phyloP scores from a whole-genome alignment of 2,329 filamentous ascomycete genomes.

The Diaporthe citrichinensis region DNA sequence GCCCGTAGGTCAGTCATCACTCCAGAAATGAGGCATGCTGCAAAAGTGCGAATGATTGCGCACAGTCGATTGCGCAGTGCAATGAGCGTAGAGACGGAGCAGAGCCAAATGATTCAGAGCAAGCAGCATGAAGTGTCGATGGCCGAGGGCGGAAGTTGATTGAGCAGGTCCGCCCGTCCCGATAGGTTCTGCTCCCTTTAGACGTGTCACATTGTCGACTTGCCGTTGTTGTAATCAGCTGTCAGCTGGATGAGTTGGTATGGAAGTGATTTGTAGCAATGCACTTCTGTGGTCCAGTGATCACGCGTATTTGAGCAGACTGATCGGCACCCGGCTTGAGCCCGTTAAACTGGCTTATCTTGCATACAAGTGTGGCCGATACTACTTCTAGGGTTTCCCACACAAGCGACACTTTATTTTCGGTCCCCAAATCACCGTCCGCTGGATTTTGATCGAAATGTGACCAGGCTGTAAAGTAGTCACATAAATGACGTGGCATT shows the following conservation, averaged over 20 bases:
- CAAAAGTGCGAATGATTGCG: not conserved
- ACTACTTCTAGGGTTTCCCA: not conserved
- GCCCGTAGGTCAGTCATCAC: not conserved
- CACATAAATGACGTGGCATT: not conserved
- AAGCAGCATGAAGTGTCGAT: not conserved
- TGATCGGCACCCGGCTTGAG: not conserved
- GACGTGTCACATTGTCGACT: not conserved
- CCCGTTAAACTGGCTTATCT: not conserved
- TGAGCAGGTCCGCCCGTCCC: not conserved
- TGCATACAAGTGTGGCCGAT: constrained; percentile 12
- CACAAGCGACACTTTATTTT: not conserved
- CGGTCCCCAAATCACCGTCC: constrained; percentile 9
- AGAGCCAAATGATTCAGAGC: too few species aligned
- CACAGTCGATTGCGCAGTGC: not conserved
- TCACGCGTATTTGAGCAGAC: not conserved
- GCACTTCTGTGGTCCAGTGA: not conserved
- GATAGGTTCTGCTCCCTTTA: not conserved
- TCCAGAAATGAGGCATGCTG: not conserved
- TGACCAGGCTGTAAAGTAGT: not conserved
- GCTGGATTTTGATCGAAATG: not conserved
- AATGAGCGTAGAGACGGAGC: not conserved
- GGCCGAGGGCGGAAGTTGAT: not conserved
- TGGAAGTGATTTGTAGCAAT: not conserved
- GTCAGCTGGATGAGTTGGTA: not conserved
- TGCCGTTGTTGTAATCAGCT: not conserved